These are phyloP conservation scores for Clarireedia hainanense DNA, from an alignment of 2,329 filamentous ascomycete genomes.

Conservation along the genomic window DNA sequence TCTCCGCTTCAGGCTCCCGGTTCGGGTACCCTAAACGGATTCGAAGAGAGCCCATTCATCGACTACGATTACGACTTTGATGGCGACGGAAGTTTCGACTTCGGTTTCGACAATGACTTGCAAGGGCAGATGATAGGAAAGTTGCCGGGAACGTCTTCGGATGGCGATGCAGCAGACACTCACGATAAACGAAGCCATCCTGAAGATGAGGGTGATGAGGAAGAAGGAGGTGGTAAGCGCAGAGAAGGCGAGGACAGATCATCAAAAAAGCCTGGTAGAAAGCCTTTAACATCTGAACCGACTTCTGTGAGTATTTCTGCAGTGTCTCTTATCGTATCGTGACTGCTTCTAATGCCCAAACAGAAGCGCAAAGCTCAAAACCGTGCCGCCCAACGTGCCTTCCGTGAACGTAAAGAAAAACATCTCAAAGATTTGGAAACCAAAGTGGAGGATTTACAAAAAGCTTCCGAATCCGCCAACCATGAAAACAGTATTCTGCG, in stretches of 20 bases:
- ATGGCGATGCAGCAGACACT: constrained; percentile 40
- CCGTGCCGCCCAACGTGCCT: constrained; percentile 82
- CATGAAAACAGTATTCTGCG: constrained; percentile 80
- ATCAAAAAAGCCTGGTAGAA: constrained; percentile 92
- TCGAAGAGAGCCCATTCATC: constrained; percentile 72
- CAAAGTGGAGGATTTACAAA: constrained; percentile 69
- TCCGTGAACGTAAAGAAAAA: constrained; percentile 91
- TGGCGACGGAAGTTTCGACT: constrained; percentile 63
- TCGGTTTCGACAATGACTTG: constrained; percentile 41
- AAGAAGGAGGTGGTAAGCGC: constrained; percentile 63
- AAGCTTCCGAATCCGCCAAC: constrained; percentile 72
- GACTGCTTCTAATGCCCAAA: constrained; percentile 18
- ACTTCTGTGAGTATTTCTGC: constrained; percentile 67
- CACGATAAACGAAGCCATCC: constrained; percentile 67
- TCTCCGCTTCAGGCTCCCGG: constrained; percentile 39
- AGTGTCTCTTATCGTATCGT: constrained; percentile 22
- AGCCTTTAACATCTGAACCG: constrained; percentile 90
- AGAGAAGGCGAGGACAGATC: constrained; percentile 72
- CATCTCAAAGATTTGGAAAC: constrained; percentile 79
- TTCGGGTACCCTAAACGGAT: constrained; percentile 40
- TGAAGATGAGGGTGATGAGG: constrained; percentile 58
- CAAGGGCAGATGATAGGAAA: constrained; percentile 69
- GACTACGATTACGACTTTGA: constrained; percentile 78
- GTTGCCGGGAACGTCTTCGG: constrained; percentile 45
- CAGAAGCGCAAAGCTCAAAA: constrained; percentile 96